These are phyloP conservation scores for Oryza nivara DNA, from an alignment of 176 grass and related monocot species.

Conservation along the genomic window DNA sequence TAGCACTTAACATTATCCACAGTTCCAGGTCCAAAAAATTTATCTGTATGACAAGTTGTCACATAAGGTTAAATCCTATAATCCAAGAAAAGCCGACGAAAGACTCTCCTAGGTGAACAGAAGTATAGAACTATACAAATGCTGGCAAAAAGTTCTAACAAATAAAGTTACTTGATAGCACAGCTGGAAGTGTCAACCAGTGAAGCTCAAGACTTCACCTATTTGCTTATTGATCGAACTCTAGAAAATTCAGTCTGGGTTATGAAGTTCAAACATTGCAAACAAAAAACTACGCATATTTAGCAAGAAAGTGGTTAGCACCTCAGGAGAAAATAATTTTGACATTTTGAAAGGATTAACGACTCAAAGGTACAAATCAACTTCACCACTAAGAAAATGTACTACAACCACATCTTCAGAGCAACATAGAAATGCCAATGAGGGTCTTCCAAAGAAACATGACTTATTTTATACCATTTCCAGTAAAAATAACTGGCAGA, in stretches of 20 bases:
- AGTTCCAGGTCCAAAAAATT: conserved; percentile 87
- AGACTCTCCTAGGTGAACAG: not conserved
- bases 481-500: not conserved
- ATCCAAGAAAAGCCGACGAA: not conserved
- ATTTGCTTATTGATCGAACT: conserved; percentile 7
- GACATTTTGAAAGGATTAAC: not conserved
- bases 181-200: not conserved
- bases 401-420: conserved; percentile 5
- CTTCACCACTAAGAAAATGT: not conserved
- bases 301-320: not conserved
- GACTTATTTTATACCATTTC: not conserved
- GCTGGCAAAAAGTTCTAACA: not conserved
- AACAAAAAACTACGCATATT: not conserved
- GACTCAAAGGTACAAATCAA: not conserved
- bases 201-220: not conserved
- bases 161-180: not conserved
- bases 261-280: not conserved
- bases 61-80: not conserved
- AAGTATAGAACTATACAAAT: conserved; percentile 19
- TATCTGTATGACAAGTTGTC: conserved; percentile 57
- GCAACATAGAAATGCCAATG: conserved; percentile 3
- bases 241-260: not conserved
- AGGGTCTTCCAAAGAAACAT: not conserved
- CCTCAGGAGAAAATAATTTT: not conserved
- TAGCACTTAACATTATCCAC: conserved; percentile 91